Evolutionary conservation across 1,284 basidiomycete species (phyloP).

Genomic region (Uromyces viciae-fabae): DNA sequence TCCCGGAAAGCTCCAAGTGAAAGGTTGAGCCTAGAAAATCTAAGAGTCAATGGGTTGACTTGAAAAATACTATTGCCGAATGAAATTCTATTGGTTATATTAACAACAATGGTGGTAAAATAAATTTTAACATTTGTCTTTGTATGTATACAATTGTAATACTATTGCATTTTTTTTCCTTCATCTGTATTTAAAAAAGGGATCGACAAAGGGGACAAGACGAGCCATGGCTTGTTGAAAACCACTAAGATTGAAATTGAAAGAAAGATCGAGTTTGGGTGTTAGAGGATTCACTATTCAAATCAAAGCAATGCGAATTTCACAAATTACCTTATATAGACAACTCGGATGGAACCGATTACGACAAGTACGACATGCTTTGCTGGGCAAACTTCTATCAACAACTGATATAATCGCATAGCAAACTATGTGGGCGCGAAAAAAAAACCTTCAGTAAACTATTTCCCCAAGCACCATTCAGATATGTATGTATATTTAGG

Average conservation of each 20-base stretch:
- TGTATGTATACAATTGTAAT: no score
- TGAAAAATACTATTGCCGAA: no score
- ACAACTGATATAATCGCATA: slow-evolving; percentile 84
- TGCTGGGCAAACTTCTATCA: slow-evolving; percentile 81
- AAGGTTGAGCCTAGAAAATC: no score
- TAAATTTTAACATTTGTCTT: no score
- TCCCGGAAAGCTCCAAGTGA: no score
- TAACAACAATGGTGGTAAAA: no score
- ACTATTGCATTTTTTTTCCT: neutral
- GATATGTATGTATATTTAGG: no score
- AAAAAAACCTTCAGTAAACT: neutral
- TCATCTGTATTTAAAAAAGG: slow-evolving; percentile 56
- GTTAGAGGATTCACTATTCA: neutral
- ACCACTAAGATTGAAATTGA: slow-evolving; percentile 66
- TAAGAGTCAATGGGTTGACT: no score
- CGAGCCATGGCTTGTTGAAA: slow-evolving; percentile 75
- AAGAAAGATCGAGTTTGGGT: neutral
- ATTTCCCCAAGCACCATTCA: neutral
- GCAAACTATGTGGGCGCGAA: slow-evolving; percentile 49
- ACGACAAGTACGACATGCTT: slow-evolving; percentile 72
- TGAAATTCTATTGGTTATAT: no score
- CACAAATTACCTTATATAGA: slow-evolving; percentile 68
- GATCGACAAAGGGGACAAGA: slow-evolving; percentile 83
- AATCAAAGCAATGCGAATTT: slow-evolving; percentile 2
- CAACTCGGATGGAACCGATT: slow-evolving; percentile 92